Evolutionary conservation across 2,329 filamentous ascomycete species (phyloP).

Genomic region (Hypoxylon sp.): DNA sequence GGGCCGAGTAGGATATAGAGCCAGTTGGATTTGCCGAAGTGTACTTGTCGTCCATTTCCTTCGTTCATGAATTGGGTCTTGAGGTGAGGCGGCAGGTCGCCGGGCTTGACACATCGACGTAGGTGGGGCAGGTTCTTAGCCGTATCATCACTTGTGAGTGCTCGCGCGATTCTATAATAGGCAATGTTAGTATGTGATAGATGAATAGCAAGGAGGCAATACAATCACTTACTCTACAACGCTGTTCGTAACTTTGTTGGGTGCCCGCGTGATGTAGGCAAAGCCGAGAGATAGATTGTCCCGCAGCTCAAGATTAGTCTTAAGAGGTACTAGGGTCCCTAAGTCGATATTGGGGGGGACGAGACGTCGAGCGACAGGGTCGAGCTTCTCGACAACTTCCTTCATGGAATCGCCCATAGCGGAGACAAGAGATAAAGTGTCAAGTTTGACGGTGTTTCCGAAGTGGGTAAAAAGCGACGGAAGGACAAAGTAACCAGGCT

Average conservation of each 20-base stretch:
- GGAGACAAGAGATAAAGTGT: conserved; percentile 49
- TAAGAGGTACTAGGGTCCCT: conserved; percentile 67
- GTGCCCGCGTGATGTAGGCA: conserved; percentile 78
- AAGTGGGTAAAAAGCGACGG: not conserved
- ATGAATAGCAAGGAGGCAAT: conserved; percentile 16
- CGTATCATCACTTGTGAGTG: conserved; percentile 68
- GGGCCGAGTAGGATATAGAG: conserved; percentile 69
- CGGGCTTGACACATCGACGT: conserved; percentile 79
- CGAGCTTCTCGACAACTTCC: conserved; percentile 54
- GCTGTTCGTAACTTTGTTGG: conserved; percentile 76
- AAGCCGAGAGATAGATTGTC: conserved; percentile 69
- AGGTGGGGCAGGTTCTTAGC: conserved; percentile 77
- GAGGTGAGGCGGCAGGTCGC: conserved; percentile 74
- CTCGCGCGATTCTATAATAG: conserved; percentile 64
- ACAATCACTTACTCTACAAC: conserved; percentile 73
- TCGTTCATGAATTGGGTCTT: conserved; percentile 72
- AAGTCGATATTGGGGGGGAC: conserved; percentile 48
- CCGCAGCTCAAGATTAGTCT: conserved; percentile 72
- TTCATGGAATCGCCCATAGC: conserved; percentile 55
- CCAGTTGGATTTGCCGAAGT: conserved; percentile 70
- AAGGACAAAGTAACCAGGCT: conserved; percentile 16
- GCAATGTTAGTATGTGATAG: conserved; percentile 47
- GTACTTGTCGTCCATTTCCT: conserved; percentile 66
- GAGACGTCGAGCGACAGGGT: conserved; percentile 52
- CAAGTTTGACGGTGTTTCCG: conserved; percentile 35